Conservation (phyloP, 2,329 filamentous ascomycete species). For the Fusarium metavorans region DNA sequence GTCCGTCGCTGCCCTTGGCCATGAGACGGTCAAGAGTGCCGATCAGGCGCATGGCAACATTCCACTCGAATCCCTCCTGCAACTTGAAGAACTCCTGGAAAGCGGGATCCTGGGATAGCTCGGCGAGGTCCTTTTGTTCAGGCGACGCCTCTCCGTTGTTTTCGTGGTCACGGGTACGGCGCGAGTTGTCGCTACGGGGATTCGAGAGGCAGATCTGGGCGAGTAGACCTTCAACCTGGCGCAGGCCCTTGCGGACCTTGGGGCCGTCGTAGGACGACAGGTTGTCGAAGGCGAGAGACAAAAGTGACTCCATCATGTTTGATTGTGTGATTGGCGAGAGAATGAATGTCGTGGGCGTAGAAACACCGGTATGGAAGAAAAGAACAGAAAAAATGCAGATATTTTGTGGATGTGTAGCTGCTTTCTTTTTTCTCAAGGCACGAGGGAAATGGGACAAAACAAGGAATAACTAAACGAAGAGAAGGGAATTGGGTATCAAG, state of each 20-base stretch:
- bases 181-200: slow-evolving; percentile 38
- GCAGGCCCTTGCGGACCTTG: slow-evolving; percentile 93
- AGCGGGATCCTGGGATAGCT: slow-evolving; percentile 84
- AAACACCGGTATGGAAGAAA: slow-evolving; percentile 29
- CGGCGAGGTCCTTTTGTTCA: slow-evolving; percentile 71
- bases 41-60: slow-evolving; percentile 88
- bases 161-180: slow-evolving; percentile 40
- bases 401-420: not conserved
- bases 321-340: slow-evolving; percentile 2
- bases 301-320: slow-evolving; percentile 83
- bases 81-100: slow-evolving; percentile 97
- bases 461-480: slow-evolving; percentile 24
- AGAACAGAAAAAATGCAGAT: slow-evolving; percentile 8
- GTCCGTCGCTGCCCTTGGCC: slow-evolving; percentile 83
- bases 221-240: slow-evolving; percentile 92
- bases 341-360: slow-evolving; percentile 9
- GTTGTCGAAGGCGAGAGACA: slow-evolving; percentile 96
- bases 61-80: slow-evolving; percentile 98
- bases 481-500: slow-evolving; percentile 27
- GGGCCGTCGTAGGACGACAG: slow-evolving; percentile 90
- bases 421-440: not conserved
- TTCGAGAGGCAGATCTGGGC: slow-evolving; percentile 91
- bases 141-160: slow-evolving; percentile 52
- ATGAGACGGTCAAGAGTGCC: slow-evolving; percentile 87
- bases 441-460: slow-evolving; percentile 17